Base-by-base conservation (phyloP, 1,284 basidiomycete genomes). In the Somion occarium region DNA sequence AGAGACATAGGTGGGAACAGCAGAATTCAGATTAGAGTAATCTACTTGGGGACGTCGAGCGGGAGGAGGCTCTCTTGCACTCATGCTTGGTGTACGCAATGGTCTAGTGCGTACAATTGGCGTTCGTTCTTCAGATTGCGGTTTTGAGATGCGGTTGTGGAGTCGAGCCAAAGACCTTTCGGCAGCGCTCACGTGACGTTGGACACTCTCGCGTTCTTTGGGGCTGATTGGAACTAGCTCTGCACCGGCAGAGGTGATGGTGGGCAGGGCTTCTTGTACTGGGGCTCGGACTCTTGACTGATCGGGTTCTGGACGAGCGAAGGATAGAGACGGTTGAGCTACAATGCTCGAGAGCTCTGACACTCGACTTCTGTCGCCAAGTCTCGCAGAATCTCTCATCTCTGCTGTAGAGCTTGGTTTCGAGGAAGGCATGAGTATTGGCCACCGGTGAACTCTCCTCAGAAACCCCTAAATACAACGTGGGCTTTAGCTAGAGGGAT, bases 391-490 rank as follows among this genome's bases (percentile, higher is more conserved):
- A 22, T 23, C 30, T 11, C n/a, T 39, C n/a, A 23, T 19, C 2
- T 48, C 37, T 27, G n/a, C n/a, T n/a, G n/a, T n/a, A n/a, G n/a
- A n/a, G n/a, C n/a, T n/a, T n/a, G n/a, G n/a, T 38, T 38, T 46
- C n/a, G n/a, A n/a, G n/a, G 44, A 60, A 22, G 46, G 50, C 26
- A 85, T 71, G 39, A 90, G 75, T 37, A 97, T 74, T 0, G 97
- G 97, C 79, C 91, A 99, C 15, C 94, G 83, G 65, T 98, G 93
- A 0, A 98, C 87, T 37, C 97, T 78, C 5, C 92, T 83, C 12
- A 99, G 75, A 64, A 98, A 99, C 0, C 94, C 95, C 87, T 88
- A 53, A 11, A 46, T 26, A 26, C 22, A 19, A 25, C 39, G 23
- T 37, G 20, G 9, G 15, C 5, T 13, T 37, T 22, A 18, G 22